Percentiles rank a stretch among this genome's conserved stretches.
phyloP scores from a whole-genome alignment of 306 rosid genomes.

The Fragaria iinumae region DNA sequence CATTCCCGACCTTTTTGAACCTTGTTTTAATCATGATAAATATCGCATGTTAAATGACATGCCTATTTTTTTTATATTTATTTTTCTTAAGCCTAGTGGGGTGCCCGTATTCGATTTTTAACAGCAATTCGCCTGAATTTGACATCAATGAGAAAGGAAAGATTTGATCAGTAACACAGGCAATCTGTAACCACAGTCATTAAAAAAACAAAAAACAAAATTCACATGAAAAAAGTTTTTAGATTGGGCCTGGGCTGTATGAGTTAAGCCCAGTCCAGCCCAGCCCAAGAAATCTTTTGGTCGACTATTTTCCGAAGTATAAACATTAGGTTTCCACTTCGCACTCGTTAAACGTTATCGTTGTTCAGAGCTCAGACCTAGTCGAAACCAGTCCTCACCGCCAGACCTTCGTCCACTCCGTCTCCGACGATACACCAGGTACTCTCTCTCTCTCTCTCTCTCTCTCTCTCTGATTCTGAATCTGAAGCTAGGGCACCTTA shows the following conservation, averaged over 20 bases:
- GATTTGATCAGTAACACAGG: too few relatives aligned
- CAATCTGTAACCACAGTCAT: too few relatives aligned
- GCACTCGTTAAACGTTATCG: not conserved
- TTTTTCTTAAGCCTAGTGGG: too few relatives aligned
- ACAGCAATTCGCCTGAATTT: too few relatives aligned
- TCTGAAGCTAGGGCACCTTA: not conserved
- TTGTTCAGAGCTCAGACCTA: not conserved
- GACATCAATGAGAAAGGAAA: too few relatives aligned
- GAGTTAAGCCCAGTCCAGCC: not conserved
- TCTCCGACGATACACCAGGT: not conserved
- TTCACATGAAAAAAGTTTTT: too few relatives aligned
- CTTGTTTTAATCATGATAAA: too few relatives aligned
- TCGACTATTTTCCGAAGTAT: not conserved
- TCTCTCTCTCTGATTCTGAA: not conserved
- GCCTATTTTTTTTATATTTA: too few relatives aligned
- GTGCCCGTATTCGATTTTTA: too few relatives aligned
- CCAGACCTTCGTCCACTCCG: not conserved
- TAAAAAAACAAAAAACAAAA: too few relatives aligned
- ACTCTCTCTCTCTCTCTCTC: not conserved
- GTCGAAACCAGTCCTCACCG: slow-evolving; percentile 1
- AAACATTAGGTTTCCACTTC: not conserved
- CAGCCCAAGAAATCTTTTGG: not conserved
- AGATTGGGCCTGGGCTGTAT: not conserved
- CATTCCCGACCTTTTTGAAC: too few relatives aligned
- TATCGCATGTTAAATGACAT: not conserved